Evolutionary conservation across 2,329 filamentous ascomycete genomes (phyloP).

Genomic region (Nemania bipapillata): DNA sequence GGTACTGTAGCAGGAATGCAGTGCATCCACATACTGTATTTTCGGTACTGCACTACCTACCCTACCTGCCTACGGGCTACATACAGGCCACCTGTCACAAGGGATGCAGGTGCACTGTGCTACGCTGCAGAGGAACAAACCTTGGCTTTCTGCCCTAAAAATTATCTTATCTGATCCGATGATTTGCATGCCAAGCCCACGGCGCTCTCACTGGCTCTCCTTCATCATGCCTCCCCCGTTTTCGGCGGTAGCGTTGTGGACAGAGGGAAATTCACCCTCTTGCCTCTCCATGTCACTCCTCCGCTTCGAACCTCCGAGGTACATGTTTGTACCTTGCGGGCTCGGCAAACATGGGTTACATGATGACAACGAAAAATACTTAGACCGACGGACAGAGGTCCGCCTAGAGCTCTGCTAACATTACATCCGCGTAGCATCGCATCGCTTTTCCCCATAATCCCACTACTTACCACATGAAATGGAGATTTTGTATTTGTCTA

Average conservation of each 20-base stretch:
- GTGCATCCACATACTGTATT: neutral
- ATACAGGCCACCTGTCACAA: neutral
- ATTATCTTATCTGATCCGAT: constrained; percentile 53
- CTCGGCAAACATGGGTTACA: constrained; percentile 38
- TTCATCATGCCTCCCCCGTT: constrained; percentile 34
- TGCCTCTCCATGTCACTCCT: neutral
- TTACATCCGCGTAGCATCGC: constrained; percentile 2
- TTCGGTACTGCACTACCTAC: neutral
- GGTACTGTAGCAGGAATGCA: neutral
- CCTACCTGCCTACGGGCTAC: neutral
- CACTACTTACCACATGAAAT: neutral
- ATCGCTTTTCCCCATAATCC: constrained; percentile 10
- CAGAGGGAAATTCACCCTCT: constrained; percentile 1
- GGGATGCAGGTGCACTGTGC: constrained; percentile 8
- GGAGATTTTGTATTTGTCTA: constrained; percentile 1
- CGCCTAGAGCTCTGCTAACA: neutral
- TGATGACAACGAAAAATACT: constrained; percentile 26
- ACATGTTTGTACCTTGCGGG: constrained; percentile 40
- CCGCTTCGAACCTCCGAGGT: constrained; percentile 25
- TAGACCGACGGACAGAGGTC: constrained; percentile 13
- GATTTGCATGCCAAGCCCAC: constrained; percentile 32
- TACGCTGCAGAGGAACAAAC: neutral
- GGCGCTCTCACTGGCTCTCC: constrained; percentile 16
- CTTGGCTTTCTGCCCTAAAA: constrained; percentile 12
- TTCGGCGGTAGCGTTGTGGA: constrained; percentile 38